Evolutionary conservation across 1,284 basidiomycete genomes (phyloP).

Genomic region (Fomitopsis pinicola): DNA sequence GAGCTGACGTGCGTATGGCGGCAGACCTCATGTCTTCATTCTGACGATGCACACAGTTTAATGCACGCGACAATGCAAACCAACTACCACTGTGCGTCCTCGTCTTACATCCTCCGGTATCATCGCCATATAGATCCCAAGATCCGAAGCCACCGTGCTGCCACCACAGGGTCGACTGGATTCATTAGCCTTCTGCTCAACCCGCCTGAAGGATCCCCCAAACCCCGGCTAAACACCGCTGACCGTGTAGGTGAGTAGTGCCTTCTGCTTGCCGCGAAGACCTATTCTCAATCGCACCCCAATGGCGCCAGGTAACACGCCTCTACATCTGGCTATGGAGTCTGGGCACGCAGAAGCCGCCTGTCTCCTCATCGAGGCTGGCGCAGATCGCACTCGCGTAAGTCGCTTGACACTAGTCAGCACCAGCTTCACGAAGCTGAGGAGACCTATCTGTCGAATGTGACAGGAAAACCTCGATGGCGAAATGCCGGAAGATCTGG

Average conservation of each 20-base stretch:
- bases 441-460: not conserved
- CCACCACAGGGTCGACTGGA: conserved; percentile 88
- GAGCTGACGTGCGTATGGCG: conserved; percentile 70
- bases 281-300: conserved; percentile 3
- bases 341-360: conserved; percentile 89
- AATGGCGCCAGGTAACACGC: conserved; percentile 73
- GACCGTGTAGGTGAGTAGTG: conserved; percentile 72
- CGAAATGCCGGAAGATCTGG: conserved; percentile 80
- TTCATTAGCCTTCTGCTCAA: conserved; percentile 80
- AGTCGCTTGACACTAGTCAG: conserved; percentile 25
- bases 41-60: conserved; percentile 60
- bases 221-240: conserved; percentile 81
- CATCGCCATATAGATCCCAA: conserved; percentile 9
- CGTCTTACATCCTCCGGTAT: conserved; percentile 10
- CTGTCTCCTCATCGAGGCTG: conserved; percentile 86
- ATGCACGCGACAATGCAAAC: conserved; percentile 86
- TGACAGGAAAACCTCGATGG: conserved; percentile 73
- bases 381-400: conserved; percentile 86
- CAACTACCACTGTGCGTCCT: conserved; percentile 78
- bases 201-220: conserved; percentile 68
- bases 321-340: conserved; percentile 94
- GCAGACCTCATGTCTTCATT: not conserved
- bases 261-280: not conserved
- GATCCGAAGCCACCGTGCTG: conserved; percentile 76
- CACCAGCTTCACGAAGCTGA: conserved; percentile 10